Evolutionary conservation across 2,329 filamentous ascomycete genomes (phyloP).

Genomic region (Chaetoscypha palmicola): DNA sequence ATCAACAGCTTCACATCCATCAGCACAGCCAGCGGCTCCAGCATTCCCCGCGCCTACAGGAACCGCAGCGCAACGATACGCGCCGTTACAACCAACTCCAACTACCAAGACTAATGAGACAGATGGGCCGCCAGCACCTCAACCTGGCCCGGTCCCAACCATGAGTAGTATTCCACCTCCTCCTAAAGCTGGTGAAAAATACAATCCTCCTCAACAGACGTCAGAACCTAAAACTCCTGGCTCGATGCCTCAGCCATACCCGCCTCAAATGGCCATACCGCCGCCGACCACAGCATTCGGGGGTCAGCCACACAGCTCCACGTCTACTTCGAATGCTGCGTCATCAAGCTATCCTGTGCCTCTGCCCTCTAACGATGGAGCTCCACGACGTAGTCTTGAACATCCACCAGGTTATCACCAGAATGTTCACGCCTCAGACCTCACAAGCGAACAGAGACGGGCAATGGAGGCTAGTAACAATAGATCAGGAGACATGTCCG

Average conservation of each 20-base stretch:
- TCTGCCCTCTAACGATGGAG: constrained; percentile 13
- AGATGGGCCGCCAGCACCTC: constrained; percentile 45
- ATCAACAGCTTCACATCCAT: constrained; percentile 31
- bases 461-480: constrained; percentile 19
- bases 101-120: constrained; percentile 31
- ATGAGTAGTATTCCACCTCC: constrained; percentile 41
- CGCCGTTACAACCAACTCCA: constrained; percentile 37
- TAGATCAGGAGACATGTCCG: constrained; percentile 4
- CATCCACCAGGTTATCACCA: constrained; percentile 47
- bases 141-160: constrained; percentile 49
- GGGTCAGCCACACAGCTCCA: constrained; percentile 41
- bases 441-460: constrained; percentile 39
- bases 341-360: constrained; percentile 22
- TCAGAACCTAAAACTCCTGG: constrained; percentile 25
- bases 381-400: constrained; percentile 25
- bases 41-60: constrained; percentile 38
- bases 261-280: constrained; percentile 46
- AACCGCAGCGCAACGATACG: constrained; percentile 29
- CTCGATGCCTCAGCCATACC: constrained; percentile 32
- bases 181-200: constrained; percentile 43
- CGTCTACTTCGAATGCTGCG: constrained; percentile 32
- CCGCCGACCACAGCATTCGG: constrained; percentile 38
- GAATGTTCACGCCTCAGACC: constrained; percentile 45
- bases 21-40: constrained; percentile 44
- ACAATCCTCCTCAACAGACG: constrained; percentile 33